A percentile compares a stretch with the other conserved stretches of the same genome.
Evolutionary conservation across 2,329 filamentous ascomycete genomes (phyloP).

Genomic region (Penicillium expansum): DNA sequence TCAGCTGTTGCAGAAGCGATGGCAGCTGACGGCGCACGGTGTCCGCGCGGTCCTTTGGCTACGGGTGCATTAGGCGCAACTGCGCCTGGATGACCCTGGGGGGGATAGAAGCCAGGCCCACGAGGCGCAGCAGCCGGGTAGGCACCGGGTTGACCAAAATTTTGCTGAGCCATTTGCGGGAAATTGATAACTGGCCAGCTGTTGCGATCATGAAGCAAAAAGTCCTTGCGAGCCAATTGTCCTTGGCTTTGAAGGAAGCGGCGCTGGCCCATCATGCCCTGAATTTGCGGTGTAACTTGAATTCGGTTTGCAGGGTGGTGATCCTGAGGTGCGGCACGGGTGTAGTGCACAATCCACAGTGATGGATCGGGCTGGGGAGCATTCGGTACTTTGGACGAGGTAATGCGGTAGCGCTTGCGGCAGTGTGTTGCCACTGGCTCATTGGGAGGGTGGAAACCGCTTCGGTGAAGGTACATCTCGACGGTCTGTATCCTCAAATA

Average conservation of each 20-base stretch:
- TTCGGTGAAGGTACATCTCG: slow-evolving; percentile 82
- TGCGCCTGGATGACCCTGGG: slow-evolving; percentile 28
- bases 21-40: slow-evolving; percentile 41
- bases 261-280: slow-evolving; percentile 48
- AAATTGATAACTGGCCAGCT: slow-evolving; percentile 86
- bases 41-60: slow-evolving; percentile 43
- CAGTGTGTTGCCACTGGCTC: slow-evolving; percentile 75
- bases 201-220: slow-evolving; percentile 84
- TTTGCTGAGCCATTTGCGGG: slow-evolving; percentile 55
- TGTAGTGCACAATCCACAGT: slow-evolving; percentile 90
- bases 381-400: slow-evolving; percentile 67
- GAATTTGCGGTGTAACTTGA: slow-evolving; percentile 43
- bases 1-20: slow-evolving; percentile 42
- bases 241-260: slow-evolving; percentile 67
- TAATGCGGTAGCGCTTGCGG: slow-evolving; percentile 80
- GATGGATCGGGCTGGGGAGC: slow-evolving; percentile 72
- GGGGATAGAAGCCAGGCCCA: slow-evolving; percentile 39
- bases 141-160: slow-evolving; percentile 50
- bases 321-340: slow-evolving; percentile 69
- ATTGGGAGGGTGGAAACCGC: slow-evolving; percentile 70
- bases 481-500: slow-evolving; percentile 60
- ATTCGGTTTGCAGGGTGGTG: slow-evolving; percentile 65
- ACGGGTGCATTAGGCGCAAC: slow-evolving; percentile 25
- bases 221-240: slow-evolving; percentile 83
- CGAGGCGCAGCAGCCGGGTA: slow-evolving; percentile 37